These are phyloP conservation scores for Zygoascus ofunaensis DNA, from an alignment of 805 yeast species.

Conservation along the genomic window DNA sequence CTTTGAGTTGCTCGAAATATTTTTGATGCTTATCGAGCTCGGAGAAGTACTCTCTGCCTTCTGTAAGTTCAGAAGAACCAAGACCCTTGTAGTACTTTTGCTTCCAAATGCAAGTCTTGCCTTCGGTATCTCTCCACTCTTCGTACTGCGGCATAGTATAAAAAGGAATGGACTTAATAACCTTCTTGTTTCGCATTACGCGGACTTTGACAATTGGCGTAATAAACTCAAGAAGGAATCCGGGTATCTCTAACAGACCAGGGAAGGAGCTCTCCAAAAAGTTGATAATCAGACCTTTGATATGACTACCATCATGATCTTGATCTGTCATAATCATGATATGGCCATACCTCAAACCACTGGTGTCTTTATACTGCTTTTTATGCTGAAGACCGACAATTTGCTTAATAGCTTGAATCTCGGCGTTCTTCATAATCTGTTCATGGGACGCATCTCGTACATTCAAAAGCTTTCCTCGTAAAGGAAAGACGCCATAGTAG, in stretches of 20 bases:
- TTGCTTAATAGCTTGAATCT: slow-evolving; percentile 89
- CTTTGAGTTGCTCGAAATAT: slow-evolving; percentile 70
- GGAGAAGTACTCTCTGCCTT: slow-evolving; percentile 81
- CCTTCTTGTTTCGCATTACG: slow-evolving; percentile 42
- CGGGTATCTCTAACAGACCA: slow-evolving; percentile 82
- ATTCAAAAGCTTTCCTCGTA: slow-evolving; percentile 88
- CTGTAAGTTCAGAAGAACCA: slow-evolving; percentile 84
- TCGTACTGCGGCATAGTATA: slow-evolving; percentile 96
- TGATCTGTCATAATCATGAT: slow-evolving; percentile 99
- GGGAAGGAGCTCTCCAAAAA: slow-evolving; percentile 92
- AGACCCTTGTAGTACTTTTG: slow-evolving; percentile 97
- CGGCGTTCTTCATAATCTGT: slow-evolving; percentile 85
- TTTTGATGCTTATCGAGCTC: slow-evolving; percentile 81
- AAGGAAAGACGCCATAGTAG: slow-evolving; percentile 87
- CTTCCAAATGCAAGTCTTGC: slow-evolving; percentile 66
- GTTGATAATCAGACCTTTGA: slow-evolving; percentile 89
- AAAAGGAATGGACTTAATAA: slow-evolving; percentile 51
- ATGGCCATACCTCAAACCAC: slow-evolving; percentile 83
- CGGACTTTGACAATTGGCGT: slow-evolving; percentile 95
- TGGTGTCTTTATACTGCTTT: slow-evolving; percentile 65
- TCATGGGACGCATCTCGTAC: slow-evolving; percentile 97
- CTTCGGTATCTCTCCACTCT: slow-evolving; percentile 81
- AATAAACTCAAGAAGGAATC: slow-evolving; percentile 84
- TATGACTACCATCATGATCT: slow-evolving; percentile 98
- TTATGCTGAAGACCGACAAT: slow-evolving; percentile 94